A percentile compares a stretch with the other conserved stretches of the same genome.
These are phyloP conservation scores for Dendrobium nobile DNA, from an alignment of 106 monocot genomes.

Conservation along the genomic window DNA sequence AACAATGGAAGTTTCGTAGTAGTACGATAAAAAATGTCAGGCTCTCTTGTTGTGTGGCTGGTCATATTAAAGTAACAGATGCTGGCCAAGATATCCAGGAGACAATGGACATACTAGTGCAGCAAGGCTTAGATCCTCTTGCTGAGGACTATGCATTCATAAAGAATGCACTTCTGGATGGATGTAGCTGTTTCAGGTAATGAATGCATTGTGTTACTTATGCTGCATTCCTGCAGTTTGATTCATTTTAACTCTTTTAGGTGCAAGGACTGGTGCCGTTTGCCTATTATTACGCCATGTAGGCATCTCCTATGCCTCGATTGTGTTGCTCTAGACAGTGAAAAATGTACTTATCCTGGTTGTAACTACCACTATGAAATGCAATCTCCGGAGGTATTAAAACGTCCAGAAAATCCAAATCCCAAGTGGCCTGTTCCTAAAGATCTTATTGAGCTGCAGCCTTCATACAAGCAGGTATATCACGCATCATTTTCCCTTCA, in stretches of 20 bases:
- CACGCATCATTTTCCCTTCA: not conserved
- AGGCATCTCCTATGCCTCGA: conserved; percentile 92
- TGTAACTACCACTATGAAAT: conserved; percentile 83
- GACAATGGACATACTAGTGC: conserved; percentile 84
- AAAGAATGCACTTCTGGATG: conserved; percentile 58
- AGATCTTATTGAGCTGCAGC: conserved; percentile 98
- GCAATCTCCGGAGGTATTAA: conserved; percentile 86
- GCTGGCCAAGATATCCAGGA: conserved; percentile 95
- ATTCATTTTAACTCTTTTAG: conserved; percentile 28
- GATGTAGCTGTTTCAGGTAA: conserved; percentile 88
- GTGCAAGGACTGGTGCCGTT: conserved; percentile 92
- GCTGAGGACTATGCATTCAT: conserved; percentile 70
- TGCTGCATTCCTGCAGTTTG: conserved; percentile 7
- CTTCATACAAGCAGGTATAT: conserved; percentile 88
- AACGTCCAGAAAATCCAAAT: conserved; percentile 98
- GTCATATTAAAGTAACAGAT: conserved; percentile 88
- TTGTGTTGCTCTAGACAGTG: conserved; percentile 81
- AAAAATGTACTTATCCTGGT: conserved; percentile 80
- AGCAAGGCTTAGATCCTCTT: conserved; percentile 71
- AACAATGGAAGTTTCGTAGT: conserved; percentile 91
- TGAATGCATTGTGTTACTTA: conserved; percentile 6
- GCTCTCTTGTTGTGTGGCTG: conserved; percentile 93
- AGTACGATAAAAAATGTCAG: conserved; percentile 81
- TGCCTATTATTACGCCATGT: conserved; percentile 96
- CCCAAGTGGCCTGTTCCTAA: conserved; percentile 99